These are phyloP conservation scores for Dothideomycetidae sp. DNA, from an alignment of 2,329 filamentous ascomycete genomes.

Conservation along the genomic window DNA sequence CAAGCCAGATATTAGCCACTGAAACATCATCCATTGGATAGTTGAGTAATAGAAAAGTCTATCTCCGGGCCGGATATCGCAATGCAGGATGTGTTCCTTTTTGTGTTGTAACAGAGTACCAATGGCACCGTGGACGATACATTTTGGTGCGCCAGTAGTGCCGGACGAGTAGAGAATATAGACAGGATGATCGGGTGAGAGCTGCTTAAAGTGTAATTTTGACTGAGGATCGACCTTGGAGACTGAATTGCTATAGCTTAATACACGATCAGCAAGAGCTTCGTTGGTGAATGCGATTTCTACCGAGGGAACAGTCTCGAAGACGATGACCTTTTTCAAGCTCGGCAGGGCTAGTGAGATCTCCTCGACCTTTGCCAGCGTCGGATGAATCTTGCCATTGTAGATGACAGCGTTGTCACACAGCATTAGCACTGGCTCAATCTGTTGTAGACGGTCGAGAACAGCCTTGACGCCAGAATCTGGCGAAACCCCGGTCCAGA, in stretches of 20 bases:
- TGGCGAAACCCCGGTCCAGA: conserved; percentile 88
- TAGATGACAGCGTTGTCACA: conserved; percentile 80
- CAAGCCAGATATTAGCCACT: conserved; percentile 82
- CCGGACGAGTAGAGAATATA: conserved; percentile 92
- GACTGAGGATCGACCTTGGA: conserved; percentile 25
- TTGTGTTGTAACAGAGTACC: conserved; percentile 93
- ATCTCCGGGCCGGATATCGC: conserved; percentile 58
- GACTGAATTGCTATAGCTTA: conserved; percentile 24
- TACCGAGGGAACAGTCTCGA: conserved; percentile 26
- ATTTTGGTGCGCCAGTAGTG: conserved; percentile 77
- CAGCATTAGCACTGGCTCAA: conserved; percentile 69
- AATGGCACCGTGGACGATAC: conserved; percentile 81
- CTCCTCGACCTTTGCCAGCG: conserved; percentile 62
- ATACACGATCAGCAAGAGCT: conserved; percentile 20
- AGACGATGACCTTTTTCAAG: conserved; percentile 57
- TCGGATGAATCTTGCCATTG: conserved; percentile 80
- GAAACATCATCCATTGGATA: conserved; percentile 99
- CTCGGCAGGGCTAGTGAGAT: conserved; percentile 54
- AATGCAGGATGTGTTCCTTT: conserved; percentile 85
- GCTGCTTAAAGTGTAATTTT: conserved; percentile 49
- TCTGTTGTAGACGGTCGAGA: conserved; percentile 72
- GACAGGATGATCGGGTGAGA: conserved; percentile 73
- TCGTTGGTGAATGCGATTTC: background rate
- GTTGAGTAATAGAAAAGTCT: conserved; percentile 89
- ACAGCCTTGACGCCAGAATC: conserved; percentile 88